A percentile compares a stretch with the other conserved stretches of the same genome.
Conservation (phyloP, 75 land plant species). For the Sequoia sempervirens region DNA sequence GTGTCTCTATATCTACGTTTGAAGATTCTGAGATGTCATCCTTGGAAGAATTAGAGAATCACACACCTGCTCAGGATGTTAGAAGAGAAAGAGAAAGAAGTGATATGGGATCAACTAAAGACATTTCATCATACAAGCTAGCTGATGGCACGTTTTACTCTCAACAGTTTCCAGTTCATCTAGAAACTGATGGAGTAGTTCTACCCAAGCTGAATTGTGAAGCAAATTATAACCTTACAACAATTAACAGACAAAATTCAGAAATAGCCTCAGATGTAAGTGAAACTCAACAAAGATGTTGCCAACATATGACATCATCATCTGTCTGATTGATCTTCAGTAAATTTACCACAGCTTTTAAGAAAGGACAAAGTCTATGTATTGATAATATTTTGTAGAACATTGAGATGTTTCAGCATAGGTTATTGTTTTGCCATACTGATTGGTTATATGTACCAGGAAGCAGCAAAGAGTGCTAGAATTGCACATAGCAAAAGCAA, state of each 20-base stretch:
- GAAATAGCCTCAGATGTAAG: background rate
- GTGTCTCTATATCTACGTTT: slow-evolving; percentile 72
- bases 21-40: slow-evolving; percentile 65
- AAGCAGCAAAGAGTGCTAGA: background rate
- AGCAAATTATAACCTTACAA: background rate
- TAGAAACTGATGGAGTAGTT: slow-evolving; percentile 8
- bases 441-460: slow-evolving; percentile 2
- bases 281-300: background rate
- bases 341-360: background rate
- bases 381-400: background rate
- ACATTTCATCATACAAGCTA: background rate
- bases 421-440: background rate
- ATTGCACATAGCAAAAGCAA: background rate
- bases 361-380: background rate
- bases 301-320: background rate
- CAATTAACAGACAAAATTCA: background rate
- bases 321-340: background rate
- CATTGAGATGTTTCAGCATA: background rate
- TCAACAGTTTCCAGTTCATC: slow-evolving; percentile 1
- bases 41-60: slow-evolving; percentile 32
- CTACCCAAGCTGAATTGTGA: background rate
- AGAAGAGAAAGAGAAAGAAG: background rate
- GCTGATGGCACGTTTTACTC: slow-evolving; percentile 1
- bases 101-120: slow-evolving; percentile 9
- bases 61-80: slow-evolving; percentile 9